Evolutionary conservation across 441 rosid species (phyloP), one percentile per base, ranked within the genome.

Genomic region (Breynia disticha): DNA sequence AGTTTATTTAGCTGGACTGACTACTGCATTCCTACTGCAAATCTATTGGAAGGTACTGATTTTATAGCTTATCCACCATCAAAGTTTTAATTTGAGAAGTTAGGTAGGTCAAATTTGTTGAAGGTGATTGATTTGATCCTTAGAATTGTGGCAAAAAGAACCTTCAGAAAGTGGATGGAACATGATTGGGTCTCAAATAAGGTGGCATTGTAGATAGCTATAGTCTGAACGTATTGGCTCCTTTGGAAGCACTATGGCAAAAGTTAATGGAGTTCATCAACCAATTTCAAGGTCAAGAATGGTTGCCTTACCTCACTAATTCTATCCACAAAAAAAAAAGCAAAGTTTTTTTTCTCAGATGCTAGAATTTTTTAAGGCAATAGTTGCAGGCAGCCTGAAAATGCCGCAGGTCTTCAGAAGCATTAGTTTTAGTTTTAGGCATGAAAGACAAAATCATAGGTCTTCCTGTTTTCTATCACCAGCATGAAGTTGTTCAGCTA

Each of bases 71-170:
- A 18, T 39, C 65, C 41, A 53, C 16, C 32, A 45, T 49, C 55
- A 48, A 49, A 20, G 47, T 41, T 24, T 24, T 50, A 44, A 43
- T 64, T 50, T 24, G 32, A 55, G 46, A 45, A 21, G 57, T 48
- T 64, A 22, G 56, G 57, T 45, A 41, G 62, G 59, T 56, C 64
- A 68, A 68, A 49, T 19, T 49, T 24, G 45, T 1, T 24, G 7
- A 3, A 24, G 7, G 32, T 24, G 32, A 24, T 7, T 24, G 32
- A 24, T 24, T 24, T 24, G 32, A 24, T 24, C 32, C 32, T 24
- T 24, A 24, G 32, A 24, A 24, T 3, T 24, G 32, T 24, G 32
- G 32, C 32, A 24, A 24, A 24, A 24, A 24, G 44, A 64, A 59
- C 62, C 45, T 56, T 50, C 18, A 42, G 52, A 60, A 57, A 56